Evolutionary conservation across 2,329 filamentous ascomycete species (phyloP).

Genomic region (Exophiala sp.): DNA sequence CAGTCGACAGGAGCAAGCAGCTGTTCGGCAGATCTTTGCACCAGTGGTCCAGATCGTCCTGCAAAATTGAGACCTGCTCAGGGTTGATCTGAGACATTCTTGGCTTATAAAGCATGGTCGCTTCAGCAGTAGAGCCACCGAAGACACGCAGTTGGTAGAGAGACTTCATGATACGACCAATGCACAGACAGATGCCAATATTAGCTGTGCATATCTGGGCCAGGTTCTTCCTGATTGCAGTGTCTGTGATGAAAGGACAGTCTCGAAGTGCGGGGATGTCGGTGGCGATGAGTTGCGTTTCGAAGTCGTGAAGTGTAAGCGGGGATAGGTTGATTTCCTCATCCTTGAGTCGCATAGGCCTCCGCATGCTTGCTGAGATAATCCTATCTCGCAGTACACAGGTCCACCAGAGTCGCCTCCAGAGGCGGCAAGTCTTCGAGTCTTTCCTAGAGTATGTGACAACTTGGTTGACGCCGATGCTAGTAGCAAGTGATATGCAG

Average conservation of each 20-base stretch:
- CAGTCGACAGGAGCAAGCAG: constrained; percentile 8
- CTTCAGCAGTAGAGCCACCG: constrained; percentile 16
- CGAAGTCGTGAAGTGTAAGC: constrained; percentile 17
- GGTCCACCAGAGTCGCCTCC: constrained; percentile 99
- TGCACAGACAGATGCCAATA: constrained; percentile 11
- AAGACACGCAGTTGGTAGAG: constrained; percentile 20
- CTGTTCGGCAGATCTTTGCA: constrained; percentile 13
- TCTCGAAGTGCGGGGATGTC: constrained; percentile 7
- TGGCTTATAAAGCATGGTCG: constrained; percentile 21
- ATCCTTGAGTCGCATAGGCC: constrained; percentile 85
- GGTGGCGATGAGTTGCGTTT: constrained; percentile 6
- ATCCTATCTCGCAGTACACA: constrained; percentile 92
- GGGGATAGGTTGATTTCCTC: constrained; percentile 43
- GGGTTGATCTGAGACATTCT: constrained; percentile 8
- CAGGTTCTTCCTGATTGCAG: constrained; percentile 7
- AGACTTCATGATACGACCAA: constrained; percentile 17
- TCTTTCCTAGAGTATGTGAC: constrained; percentile 43
- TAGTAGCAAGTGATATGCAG: constrained; percentile 85
- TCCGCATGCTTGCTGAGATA: constrained; percentile 87
- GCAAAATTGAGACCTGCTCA: constrained; percentile 8
- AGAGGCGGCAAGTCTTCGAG: constrained; percentile 59
- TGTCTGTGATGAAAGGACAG: constrained; percentile 8
- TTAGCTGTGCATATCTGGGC: constrained; percentile 19
- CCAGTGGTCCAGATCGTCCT: constrained; percentile 20
- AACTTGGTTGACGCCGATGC: constrained; percentile 77